A percentile compares a stretch with the other conserved stretches of the same genome.
These are phyloP conservation scores for Hymenoscyphus fraxineus DNA, from an alignment of 2,329 filamentous ascomycete species.

Conservation along the genomic window DNA sequence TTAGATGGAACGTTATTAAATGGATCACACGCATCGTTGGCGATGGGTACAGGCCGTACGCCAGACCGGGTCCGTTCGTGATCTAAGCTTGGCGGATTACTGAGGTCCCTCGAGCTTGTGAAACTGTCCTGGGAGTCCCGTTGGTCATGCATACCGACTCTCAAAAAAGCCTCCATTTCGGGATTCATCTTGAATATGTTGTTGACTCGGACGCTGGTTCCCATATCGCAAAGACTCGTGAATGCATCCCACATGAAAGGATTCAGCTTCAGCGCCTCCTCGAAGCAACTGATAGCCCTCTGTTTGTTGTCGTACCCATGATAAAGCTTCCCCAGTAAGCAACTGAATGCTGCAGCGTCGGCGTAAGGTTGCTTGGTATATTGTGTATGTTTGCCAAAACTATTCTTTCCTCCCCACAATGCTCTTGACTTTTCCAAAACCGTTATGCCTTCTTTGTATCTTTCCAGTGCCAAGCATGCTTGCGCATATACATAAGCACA, in stretches of 20 bases:
- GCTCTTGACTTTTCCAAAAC: constrained; percentile 77
- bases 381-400: constrained; percentile 79
- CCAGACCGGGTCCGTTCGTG: constrained; percentile 28
- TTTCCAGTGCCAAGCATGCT: constrained; percentile 75
- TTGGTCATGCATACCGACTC: constrained; percentile 28
- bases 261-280: constrained; percentile 83
- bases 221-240: constrained; percentile 80
- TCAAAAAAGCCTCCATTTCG: constrained; percentile 54
- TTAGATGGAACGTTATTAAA: constrained; percentile 34
- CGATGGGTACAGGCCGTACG: constrained; percentile 24
- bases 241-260: constrained; percentile 99
- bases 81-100: constrained; percentile 16
- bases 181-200: constrained; percentile 80
- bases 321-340: constrained; percentile 83
- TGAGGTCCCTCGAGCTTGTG: constrained; percentile 15
- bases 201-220: constrained; percentile 71
- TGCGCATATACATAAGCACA: constrained; percentile 92
- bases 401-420: constrained; percentile 72
- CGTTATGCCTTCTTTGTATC: constrained; percentile 74
- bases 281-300: constrained; percentile 81
- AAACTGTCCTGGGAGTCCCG: constrained; percentile 22
- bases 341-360: constrained; percentile 79
- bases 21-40: constrained; percentile 32
- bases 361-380: constrained; percentile 70
- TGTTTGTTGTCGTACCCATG: constrained; percentile 75